Base-by-base conservation (phyloP, 345 rosid genomes). In the Combretum micranthum region DNA sequence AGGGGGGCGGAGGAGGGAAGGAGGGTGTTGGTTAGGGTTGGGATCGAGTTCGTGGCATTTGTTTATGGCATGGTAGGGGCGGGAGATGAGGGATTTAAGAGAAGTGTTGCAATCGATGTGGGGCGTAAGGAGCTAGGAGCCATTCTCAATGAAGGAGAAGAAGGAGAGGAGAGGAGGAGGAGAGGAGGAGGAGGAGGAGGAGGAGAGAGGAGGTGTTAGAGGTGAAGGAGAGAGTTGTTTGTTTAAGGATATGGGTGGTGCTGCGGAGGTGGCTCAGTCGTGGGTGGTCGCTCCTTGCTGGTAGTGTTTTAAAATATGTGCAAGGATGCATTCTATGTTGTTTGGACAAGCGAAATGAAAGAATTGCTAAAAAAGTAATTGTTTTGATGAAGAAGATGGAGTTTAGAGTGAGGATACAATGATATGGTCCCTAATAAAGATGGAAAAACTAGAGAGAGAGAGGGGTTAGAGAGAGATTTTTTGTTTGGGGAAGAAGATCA, bases 51-150 rank as follows among this genome's bases (percentile, higher is more conserved):
- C 61, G 78, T 25, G 69, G 44, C n/a, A 2, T 8, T 43, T 8
- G 46, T 14, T 8, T n/a, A 61, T 56, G 66, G 74, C 58, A 44
- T 79, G 83, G 70, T 84, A 85, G 66, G 84, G 81, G n/a, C 90
- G 98, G 64, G 92, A 81, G 72, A 88, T 88, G 61, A 84, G 85
- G 63, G 93, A 77, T 56, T 75, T 81, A 60, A 91, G 84, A 53
- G 93, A 83, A 21, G 97, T 87, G 70, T 86, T 91, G 48, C 79
- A 75, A 74, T 92, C 96, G 76, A 92, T 77, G 80, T 84, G 82
- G 56, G 89, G 73, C 45, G 84, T 80, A 61, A 88, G 79, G 47
- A 73, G 61, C 52, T 70, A 62, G 58, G 96, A 75, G 52, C 86
- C 92, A 32, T 76, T 82, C 63, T 86, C 96, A 69, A 91, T 82